Evolutionary conservation across 2,329 filamentous ascomycete species (phyloP).

Genomic region (Trichophyton verrucosum): DNA sequence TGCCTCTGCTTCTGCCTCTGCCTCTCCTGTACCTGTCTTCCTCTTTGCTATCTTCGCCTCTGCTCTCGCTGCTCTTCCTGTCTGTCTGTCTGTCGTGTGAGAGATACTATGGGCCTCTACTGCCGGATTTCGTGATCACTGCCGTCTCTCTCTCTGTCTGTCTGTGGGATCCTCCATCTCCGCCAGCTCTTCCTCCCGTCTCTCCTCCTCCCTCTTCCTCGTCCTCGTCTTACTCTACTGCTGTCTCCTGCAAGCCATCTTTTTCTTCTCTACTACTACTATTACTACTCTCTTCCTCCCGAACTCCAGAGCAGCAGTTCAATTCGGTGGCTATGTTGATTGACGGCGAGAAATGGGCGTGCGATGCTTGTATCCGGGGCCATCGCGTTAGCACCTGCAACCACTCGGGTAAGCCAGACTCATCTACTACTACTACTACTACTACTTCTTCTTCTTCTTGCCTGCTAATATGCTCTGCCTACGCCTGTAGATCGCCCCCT

Average conservation of each 20-base stretch:
- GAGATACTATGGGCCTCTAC: background rate
- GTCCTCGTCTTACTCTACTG: background rate
- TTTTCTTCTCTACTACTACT: background rate
- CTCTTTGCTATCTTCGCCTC: background rate
- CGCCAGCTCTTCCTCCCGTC: too few species aligned
- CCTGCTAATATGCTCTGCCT: too few species aligned
- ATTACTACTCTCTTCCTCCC: background rate
- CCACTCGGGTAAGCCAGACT: slow-evolving; percentile 73
- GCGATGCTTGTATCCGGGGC: slow-evolving; percentile 87
- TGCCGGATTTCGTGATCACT: background rate
- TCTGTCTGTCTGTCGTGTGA: background rate
- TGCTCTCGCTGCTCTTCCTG: background rate
- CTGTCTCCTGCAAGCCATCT: background rate
- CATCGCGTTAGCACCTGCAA: slow-evolving; percentile 98
- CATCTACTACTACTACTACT: too few species aligned
- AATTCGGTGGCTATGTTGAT: slow-evolving; percentile 14
- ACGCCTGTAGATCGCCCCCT: slow-evolving; percentile 57
- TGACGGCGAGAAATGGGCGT: slow-evolving; percentile 17
- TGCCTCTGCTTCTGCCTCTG: background rate
- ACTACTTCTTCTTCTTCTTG: slow-evolving; percentile 5
- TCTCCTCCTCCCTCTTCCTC: background rate
- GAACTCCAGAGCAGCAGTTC: too few species aligned
- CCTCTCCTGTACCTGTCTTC: background rate
- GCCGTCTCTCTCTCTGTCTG: background rate
- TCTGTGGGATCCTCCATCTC: too few species aligned